Evolutionary conservation across 2,329 filamentous ascomycete genomes (phyloP).

Genomic region (Colletotrichum noveboracense): DNA sequence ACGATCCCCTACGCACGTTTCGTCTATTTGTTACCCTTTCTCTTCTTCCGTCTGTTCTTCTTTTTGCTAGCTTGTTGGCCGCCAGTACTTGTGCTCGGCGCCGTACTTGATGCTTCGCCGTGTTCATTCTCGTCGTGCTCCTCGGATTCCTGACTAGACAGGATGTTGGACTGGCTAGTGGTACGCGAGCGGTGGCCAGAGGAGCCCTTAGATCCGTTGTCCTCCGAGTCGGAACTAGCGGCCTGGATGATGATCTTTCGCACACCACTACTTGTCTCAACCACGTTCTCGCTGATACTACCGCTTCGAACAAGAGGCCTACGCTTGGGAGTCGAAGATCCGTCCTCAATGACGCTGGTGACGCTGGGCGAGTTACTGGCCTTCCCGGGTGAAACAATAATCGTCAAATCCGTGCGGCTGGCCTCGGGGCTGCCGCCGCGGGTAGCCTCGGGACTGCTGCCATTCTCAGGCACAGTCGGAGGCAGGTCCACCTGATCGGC

Average conservation of each 20-base stretch:
- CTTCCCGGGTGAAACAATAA: conserved; percentile 11
- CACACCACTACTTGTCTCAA: conserved; percentile 23
- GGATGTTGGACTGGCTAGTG: conserved; percentile 1
- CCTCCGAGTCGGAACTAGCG: conserved; percentile 22
- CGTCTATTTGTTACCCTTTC: conserved; percentile 35
- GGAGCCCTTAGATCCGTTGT: conserved; percentile 16
- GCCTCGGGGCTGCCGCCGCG: not conserved
- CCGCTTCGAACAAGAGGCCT: conserved; percentile 22
- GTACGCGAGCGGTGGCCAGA: conserved; percentile 14
- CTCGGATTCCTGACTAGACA: not conserved
- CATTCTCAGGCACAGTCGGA: conserved; percentile 7
- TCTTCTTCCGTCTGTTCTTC: conserved; percentile 44
- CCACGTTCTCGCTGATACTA: conserved; percentile 25
- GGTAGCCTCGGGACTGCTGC: not conserved
- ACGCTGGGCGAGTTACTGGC: conserved; percentile 13
- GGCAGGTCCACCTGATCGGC: not conserved
- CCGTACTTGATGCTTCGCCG: conserved; percentile 7
- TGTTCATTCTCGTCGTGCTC: conserved; percentile 15
- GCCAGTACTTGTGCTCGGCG: conserved; percentile 2
- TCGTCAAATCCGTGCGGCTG: conserved; percentile 1
- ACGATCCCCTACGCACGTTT: not conserved
- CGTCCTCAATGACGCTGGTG: conserved; percentile 8
- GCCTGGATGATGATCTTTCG: conserved; percentile 24
- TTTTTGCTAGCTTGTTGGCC: conserved; percentile 32
- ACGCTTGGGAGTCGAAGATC: conserved; percentile 7